phyloP scores from a whole-genome alignment of 2,329 filamentous ascomycete species.

The Cryphonectria naterciae region DNA sequence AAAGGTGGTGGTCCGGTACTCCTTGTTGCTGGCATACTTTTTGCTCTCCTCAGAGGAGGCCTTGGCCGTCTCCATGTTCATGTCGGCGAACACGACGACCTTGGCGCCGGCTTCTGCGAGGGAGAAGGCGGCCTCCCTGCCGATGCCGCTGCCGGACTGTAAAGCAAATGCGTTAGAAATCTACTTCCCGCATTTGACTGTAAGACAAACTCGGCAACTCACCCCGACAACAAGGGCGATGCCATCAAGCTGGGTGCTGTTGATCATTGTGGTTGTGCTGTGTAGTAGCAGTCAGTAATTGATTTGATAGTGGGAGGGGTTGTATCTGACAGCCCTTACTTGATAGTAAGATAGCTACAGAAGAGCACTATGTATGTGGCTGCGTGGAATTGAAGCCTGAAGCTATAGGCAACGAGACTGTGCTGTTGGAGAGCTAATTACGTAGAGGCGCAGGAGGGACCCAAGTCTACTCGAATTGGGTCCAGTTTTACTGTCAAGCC shows the following conservation, averaged over 20 bases:
- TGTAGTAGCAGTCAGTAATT: neutral
- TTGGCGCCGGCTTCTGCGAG: slow-evolving; percentile 33
- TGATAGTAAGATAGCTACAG: neutral
- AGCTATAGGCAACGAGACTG: neutral
- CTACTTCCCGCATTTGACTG: neutral
- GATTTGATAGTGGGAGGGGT: neutral
- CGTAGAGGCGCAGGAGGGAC: neutral
- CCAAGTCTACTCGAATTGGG: neutral
- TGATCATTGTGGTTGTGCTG: slow-evolving; percentile 28
- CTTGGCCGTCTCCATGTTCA: slow-evolving; percentile 30
- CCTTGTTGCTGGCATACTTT: slow-evolving; percentile 30
- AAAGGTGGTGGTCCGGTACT: slow-evolving; percentile 19
- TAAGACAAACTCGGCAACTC: neutral
- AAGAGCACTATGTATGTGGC: neutral
- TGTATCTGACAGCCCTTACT: too few species aligned
- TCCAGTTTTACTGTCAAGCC: neutral
- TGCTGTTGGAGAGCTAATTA: too few species aligned
- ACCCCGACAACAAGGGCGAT: slow-evolving; percentile 31
- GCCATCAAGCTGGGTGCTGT: slow-evolving; percentile 31
- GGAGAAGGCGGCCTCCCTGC: slow-evolving; percentile 31
- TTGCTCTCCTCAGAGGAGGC: slow-evolving; percentile 31
- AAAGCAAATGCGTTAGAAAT: neutral
- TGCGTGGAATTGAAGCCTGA: neutral
- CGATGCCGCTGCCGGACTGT: slow-evolving; percentile 32
- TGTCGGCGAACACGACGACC: slow-evolving; percentile 32